Conservation (phyloP, 2,329 filamentous ascomycete genomes). For the Zalaria obscura region DNA sequence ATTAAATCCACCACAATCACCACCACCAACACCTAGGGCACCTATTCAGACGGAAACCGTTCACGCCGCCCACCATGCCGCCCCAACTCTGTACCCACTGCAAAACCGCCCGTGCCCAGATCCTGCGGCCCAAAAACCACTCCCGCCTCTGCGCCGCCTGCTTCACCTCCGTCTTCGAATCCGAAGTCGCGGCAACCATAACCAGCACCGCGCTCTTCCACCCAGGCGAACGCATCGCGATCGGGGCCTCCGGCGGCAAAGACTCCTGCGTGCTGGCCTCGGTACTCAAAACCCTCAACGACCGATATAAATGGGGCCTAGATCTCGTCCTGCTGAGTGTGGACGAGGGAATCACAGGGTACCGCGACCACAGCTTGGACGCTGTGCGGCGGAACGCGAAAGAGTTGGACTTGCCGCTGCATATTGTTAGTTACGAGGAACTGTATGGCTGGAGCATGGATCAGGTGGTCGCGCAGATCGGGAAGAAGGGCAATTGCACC, state of each 20-base stretch:
- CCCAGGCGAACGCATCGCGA: conserved; percentile 74
- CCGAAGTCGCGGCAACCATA: conserved; percentile 89
- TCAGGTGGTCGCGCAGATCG: conserved; percentile 88
- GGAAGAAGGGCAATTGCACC: conserved; percentile 97
- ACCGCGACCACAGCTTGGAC: conserved; percentile 88
- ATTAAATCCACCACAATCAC: too few species aligned
- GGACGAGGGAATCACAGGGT: conserved; percentile 94
- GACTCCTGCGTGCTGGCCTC: conserved; percentile 93
- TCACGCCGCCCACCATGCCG: conserved; percentile 42
- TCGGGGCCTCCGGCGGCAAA: conserved; percentile 93
- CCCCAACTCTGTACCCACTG: conserved; percentile 66
- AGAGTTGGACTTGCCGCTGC: conserved; percentile 83
- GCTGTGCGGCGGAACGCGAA: conserved; percentile 88
- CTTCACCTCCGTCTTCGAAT: conserved; percentile 78
- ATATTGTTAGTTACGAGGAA: conserved; percentile 85
- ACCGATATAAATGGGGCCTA: conserved; percentile 73
- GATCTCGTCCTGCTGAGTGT: conserved; percentile 80
- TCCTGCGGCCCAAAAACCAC: conserved; percentile 88
- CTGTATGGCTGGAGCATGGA: conserved; percentile 99
- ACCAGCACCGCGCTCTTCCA: conserved; percentile 66
- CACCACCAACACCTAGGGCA: too few species aligned
- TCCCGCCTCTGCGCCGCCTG: conserved; percentile 84
- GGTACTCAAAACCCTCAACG: conserved; percentile 86
- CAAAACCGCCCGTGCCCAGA: conserved; percentile 62
- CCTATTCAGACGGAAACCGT: background rate